Percentiles rank a stretch among this genome's conserved stretches.
Evolutionary conservation across 1,284 basidiomycete genomes (phyloP).

Genomic region (Heterobasidion annosum): DNA sequence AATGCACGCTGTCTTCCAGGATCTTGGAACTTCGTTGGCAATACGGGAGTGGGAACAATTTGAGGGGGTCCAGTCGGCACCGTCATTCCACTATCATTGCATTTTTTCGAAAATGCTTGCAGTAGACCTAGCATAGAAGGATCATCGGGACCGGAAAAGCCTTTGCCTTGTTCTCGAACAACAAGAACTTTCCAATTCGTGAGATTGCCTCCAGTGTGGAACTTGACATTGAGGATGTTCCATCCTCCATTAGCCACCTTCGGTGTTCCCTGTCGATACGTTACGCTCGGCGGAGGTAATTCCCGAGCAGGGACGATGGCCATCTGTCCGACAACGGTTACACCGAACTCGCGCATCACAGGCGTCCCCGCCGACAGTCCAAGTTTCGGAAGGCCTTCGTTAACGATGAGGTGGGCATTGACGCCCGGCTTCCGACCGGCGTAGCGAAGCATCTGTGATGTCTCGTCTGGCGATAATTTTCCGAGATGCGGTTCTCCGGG

Average conservation of each 20-base stretch:
- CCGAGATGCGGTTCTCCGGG: constrained; percentile 45
- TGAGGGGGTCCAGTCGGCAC: constrained; percentile 27
- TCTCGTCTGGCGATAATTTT: constrained; percentile 44
- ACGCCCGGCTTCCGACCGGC: constrained; percentile 51
- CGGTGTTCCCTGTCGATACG: constrained; percentile 35
- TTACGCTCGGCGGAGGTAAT: constrained; percentile 45
- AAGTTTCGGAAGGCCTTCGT: constrained; percentile 44
- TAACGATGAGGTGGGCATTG: constrained; percentile 50
- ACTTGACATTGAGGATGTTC: constrained; percentile 64
- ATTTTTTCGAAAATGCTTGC: constrained; percentile 41
- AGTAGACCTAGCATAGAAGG: constrained; percentile 30
- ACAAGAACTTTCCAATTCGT: constrained; percentile 51
- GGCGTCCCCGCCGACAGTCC: constrained; percentile 32
- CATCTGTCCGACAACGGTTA: constrained; percentile 49
- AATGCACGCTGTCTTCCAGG: constrained; percentile 33
- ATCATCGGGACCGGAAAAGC: constrained; percentile 33
- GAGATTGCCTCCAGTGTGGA: constrained; percentile 42
- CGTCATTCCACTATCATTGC: constrained; percentile 42
- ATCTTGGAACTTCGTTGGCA: constrained; percentile 25
- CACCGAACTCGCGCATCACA: constrained; percentile 40
- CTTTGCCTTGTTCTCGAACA: constrained; percentile 34
- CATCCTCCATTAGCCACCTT: constrained; percentile 51
- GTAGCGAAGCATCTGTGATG: constrained; percentile 51
- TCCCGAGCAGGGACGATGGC: constrained; percentile 51
- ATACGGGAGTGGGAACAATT: constrained; percentile 24